Evolutionary conservation across 306 rosid genomes (phyloP).

Genomic region (Prunus mume): DNA sequence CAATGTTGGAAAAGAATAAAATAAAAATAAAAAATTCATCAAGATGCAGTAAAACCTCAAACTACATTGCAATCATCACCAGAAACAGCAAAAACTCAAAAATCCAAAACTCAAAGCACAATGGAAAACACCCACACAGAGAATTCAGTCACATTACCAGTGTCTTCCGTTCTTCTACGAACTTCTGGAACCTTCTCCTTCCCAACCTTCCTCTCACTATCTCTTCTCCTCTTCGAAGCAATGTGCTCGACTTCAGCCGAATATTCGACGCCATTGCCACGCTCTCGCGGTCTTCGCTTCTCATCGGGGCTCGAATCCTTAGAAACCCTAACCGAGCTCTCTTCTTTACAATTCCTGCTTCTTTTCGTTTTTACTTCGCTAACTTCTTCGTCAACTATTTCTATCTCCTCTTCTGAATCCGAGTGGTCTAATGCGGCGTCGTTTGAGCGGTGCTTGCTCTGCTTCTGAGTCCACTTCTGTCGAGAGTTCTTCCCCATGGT

Average conservation of each 20-base stretch:
- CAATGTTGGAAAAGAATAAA: background rate
- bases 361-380: background rate
- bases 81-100: too few species aligned
- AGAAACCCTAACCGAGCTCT: background rate
- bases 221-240: background rate
- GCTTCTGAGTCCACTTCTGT: background rate
- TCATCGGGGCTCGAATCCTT: background rate
- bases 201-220: background rate
- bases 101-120: too few species aligned
- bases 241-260: background rate
- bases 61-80: too few species aligned
- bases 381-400: background rate
- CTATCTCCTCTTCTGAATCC: background rate
- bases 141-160: background rate
- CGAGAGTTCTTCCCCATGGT: background rate
- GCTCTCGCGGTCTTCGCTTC: background rate
- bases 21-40: too few species aligned
- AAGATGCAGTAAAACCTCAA: too few species aligned
- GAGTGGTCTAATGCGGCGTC: background rate
- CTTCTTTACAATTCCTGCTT: background rate
- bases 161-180: background rate
- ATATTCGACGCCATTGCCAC: background rate
- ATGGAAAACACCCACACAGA: background rate
- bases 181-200: background rate
- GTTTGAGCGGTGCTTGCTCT: background rate